Percentiles rank a stretch among this genome's conserved stretches.
Evolutionary conservation across 106 monocot genomes (phyloP).

Genomic region (Apostasia shenzhenica): DNA sequence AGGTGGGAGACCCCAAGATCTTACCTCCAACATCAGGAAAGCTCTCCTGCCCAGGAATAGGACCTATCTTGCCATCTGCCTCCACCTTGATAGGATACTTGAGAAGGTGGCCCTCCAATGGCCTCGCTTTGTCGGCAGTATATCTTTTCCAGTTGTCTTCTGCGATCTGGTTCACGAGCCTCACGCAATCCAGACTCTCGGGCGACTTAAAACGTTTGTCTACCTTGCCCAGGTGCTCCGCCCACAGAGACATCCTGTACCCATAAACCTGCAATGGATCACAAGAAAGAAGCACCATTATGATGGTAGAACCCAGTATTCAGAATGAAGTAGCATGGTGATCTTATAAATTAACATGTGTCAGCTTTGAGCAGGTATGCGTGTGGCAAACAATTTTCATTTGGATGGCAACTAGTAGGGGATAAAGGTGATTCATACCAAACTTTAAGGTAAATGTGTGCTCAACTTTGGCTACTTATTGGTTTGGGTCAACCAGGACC

Average conservation of each 20-base stretch:
- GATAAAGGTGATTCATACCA: too few relatives aligned
- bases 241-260: slow-evolving; percentile 74
- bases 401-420: too few relatives aligned
- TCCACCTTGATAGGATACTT: slow-evolving; percentile 62
- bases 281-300: too few relatives aligned
- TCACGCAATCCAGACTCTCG: slow-evolving; percentile 37
- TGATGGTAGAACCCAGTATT: too few relatives aligned
- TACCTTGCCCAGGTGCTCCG: slow-evolving; percentile 49
- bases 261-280: slow-evolving; percentile 40
- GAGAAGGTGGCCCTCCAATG: slow-evolving; percentile 56
- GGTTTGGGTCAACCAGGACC: too few relatives aligned
- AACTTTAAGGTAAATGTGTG: too few relatives aligned
- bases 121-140: slow-evolving; percentile 22
- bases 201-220: slow-evolving; percentile 38
- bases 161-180: slow-evolving; percentile 44
- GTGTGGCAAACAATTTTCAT: too few relatives aligned
- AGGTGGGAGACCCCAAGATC: slow-evolving; percentile 42
- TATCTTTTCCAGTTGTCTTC: slow-evolving; percentile 47
- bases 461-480: too few relatives aligned
- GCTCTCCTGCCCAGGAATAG: slow-evolving; percentile 31
- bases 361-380: too few relatives aligned
- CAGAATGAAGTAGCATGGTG: too few relatives aligned
- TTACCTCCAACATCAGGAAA: slow-evolving; percentile 80
- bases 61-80: slow-evolving; percentile 37
- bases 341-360: too few relatives aligned